Percentiles rank a stretch among this genome's conserved stretches.
Evolutionary conservation across 1,284 basidiomycete species (phyloP).

Genomic region (Ustanciosporium gigantosporum): DNA sequence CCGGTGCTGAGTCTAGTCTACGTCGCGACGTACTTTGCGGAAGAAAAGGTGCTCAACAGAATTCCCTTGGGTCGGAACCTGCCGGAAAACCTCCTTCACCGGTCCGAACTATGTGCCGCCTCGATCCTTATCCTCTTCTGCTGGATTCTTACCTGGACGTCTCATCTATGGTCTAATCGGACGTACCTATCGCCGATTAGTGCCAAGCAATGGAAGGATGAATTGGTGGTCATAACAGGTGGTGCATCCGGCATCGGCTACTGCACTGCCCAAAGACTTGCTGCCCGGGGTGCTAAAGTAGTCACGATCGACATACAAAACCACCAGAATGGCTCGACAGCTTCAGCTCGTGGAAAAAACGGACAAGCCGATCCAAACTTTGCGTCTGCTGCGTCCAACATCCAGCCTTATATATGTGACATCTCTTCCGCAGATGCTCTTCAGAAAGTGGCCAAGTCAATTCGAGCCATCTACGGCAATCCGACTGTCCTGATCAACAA

Average conservation of each 20-base stretch:
- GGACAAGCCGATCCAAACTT: background rate
- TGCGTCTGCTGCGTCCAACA: conserved; percentile 6
- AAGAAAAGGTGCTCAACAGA: too few relatives aligned
- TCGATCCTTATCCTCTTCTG: conserved; percentile 1
- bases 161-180: conserved; percentile 27
- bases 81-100: background rate
- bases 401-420: conserved; percentile 47
- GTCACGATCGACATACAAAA: conserved; percentile 72
- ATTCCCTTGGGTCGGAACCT: background rate
- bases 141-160: conserved; percentile 12
- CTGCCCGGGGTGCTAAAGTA: conserved; percentile 77
- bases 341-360: background rate
- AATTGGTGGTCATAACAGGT: conserved; percentile 50
- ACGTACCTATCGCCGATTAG: conserved; percentile 10
- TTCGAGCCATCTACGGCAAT: conserved; percentile 19
- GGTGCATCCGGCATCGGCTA: conserved; percentile 87
- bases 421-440: conserved; percentile 29
- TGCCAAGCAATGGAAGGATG: conserved; percentile 13
- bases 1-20: conserved; percentile 18
- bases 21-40: background rate
- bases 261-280: conserved; percentile 78
- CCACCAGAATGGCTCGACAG: too few relatives aligned
- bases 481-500: conserved; percentile 87
- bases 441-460: conserved; percentile 23
- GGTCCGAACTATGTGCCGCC: background rate